Percentiles rank a stretch among this genome's conserved stretches.
Evolutionary conservation across 2,329 filamentous ascomycete species (phyloP).

Genomic region (Chalaropsis ovoidea): DNA sequence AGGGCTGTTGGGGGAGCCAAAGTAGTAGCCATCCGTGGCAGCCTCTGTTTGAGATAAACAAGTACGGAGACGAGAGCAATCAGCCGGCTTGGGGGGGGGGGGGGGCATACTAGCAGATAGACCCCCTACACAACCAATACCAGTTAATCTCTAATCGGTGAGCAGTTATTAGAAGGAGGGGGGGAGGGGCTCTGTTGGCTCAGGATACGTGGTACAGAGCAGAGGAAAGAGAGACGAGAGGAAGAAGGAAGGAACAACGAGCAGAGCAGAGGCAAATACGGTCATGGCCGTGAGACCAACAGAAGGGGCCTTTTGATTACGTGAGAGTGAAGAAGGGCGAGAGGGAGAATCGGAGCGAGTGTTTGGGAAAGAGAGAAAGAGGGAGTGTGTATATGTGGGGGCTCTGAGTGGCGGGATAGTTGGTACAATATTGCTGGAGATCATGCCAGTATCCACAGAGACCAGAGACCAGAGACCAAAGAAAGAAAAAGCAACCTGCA

Average conservation of each 20-base stretch:
- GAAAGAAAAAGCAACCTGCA: not conserved
- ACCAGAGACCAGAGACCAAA: not conserved
- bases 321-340: conserved; percentile 15
- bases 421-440: not conserved
- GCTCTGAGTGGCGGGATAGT: not conserved
- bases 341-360: not conserved
- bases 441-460: not conserved
- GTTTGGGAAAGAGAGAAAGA: not conserved
- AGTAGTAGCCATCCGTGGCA: not conserved
- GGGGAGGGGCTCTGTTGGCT: not conserved
- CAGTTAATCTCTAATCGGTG: not conserved
- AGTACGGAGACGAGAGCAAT: conserved; percentile 7
- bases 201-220: not conserved
- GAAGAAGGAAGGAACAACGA: not conserved
- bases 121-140: not conserved
- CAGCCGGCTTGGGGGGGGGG: not conserved
- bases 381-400: not conserved
- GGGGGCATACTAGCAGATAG: not conserved
- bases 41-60: conserved; percentile 10
- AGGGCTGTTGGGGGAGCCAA: not conserved
- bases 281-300: not conserved
- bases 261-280: not conserved
- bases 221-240: not conserved
- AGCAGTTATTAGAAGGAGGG: not conserved
- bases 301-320: not conserved